Base-by-base conservation (phyloP, 1,139 yeast species). In the Zhuliangozyma blackwelliae region DNA sequence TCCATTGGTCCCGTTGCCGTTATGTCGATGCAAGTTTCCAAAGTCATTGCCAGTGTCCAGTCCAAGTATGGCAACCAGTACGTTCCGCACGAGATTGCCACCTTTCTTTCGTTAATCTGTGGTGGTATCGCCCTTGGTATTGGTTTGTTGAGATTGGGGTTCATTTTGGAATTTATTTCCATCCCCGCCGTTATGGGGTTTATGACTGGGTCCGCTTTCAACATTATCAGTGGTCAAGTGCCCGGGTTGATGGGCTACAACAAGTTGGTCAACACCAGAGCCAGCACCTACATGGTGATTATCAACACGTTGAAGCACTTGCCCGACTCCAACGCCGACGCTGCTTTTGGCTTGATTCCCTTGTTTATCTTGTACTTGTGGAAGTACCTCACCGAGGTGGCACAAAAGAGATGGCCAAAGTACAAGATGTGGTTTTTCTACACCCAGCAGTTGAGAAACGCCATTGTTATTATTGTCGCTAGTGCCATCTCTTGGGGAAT, bases 1-100 rank as follows among this genome's bases (percentile, higher is more conserved):
- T 84, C 94, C 44, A 89, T 90, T 51, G 97, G 97, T 25, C 97
- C 97, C 5, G 97, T 90, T 28, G 97, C 97, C 2, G 97, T 90
- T 43, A 89, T 90, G 96, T 86, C 96, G 10, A 60, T 80, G 47
- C 90, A 89, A 58, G 89, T 87, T 25, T 79, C 90, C 33, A 86
- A 83, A 56, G 90, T 87, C 35, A 73, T 89, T 39, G 75, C 77
- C 25, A 69, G 71, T 37, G 94, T 89, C 10, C 76, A 77, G 43
- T 49, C 37, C 6, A 49, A 56, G 37, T 51, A 38, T 29, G 60
- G 61, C 33, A 69, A 59, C 31, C 65, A 66, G 44, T 74, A 73
- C 47, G 51, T 72, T 7, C 79, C 77, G 5, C 82, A 86, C 0
- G 75, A 74, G 36, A 84, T 90, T 55, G 97, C 96, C 9, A 85